A percentile compares a stretch with the other conserved stretches of the same genome.
phyloP scores from a whole-genome alignment of 225 moss, liverwort and hornwort species.

The Physcomitrellopsis africana region DNA sequence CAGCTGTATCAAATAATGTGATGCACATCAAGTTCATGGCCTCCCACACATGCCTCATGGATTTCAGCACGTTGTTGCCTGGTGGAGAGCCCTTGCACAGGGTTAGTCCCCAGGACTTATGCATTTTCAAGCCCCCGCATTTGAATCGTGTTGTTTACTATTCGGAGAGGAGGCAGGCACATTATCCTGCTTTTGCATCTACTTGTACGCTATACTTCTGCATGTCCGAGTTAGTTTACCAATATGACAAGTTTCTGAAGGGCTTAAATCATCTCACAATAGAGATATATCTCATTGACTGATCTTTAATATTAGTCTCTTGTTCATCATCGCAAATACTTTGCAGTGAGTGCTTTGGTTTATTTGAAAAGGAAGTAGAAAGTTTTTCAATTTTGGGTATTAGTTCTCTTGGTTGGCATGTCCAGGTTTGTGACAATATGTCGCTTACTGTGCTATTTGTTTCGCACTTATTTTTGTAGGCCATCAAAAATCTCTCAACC shows the following conservation, averaged over 20 bases:
- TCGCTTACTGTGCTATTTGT: too few relatives aligned
- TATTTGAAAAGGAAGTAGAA: too few relatives aligned
- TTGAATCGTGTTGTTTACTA: conserved; percentile 31
- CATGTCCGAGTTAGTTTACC: conserved; percentile 26
- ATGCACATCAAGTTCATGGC: conserved; percentile 36
- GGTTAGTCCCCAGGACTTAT: conserved; percentile 14
- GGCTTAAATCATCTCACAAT: conserved; percentile 15
- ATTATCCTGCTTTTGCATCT: conserved; percentile 28
- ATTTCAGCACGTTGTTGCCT: conserved; percentile 37
- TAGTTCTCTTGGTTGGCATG: too few relatives aligned
- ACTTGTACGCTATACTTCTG: conserved; percentile 47
- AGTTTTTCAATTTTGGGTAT: too few relatives aligned
- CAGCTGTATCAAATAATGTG: conserved; percentile 35
- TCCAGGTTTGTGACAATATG: too few relatives aligned
- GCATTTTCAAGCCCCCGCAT: conserved; percentile 24
- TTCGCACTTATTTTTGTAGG: too few relatives aligned
- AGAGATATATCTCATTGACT: conserved; percentile 26
- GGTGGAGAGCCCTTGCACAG: conserved; percentile 19
- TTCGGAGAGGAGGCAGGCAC: conserved; percentile 40
- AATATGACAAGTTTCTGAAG: conserved; percentile 27
- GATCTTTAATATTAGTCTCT: conserved; percentile 30
- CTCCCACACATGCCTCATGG: conserved; percentile 22
- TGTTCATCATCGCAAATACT: conserved; percentile 26
- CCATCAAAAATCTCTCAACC: too few relatives aligned
- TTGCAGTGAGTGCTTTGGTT: too few relatives aligned